Percentiles rank a stretch among this genome's conserved stretches.
Conservation (phyloP, 352 stramenopile genomes). For the Pythium rhizo-oryzae region DNA sequence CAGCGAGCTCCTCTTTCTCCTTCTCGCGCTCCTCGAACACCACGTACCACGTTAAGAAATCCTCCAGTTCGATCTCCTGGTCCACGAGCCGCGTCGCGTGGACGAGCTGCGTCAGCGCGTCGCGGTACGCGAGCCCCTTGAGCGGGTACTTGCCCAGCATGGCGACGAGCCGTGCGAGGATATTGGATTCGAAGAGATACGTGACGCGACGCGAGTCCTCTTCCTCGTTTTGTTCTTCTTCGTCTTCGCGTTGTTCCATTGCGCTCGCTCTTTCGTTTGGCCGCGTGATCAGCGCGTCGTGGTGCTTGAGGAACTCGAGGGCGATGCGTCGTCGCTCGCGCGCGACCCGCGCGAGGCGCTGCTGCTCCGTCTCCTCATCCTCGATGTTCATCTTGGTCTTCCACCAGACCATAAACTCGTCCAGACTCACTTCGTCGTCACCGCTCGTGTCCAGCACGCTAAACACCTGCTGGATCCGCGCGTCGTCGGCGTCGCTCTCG, state of each 20-base stretch:
- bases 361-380: slow-evolving; percentile 44
- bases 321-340: slow-evolving; percentile 24
- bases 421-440: slow-evolving; percentile 61
- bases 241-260: neutral
- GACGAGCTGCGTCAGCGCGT: slow-evolving; percentile 52
- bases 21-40: slow-evolving; percentile 45
- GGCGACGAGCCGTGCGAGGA: slow-evolving; percentile 52
- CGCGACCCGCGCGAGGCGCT: slow-evolving; percentile 31
- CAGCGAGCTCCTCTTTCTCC: slow-evolving; percentile 50
- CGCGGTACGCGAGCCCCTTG: slow-evolving; percentile 50
- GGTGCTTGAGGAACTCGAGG: slow-evolving; percentile 49
- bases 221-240: neutral
- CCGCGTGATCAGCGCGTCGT: slow-evolving; percentile 35
- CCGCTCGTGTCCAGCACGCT: slow-evolving; percentile 60
- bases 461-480: slow-evolving; percentile 57
- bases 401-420: slow-evolving; percentile 81
- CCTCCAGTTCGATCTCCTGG: slow-evolving; percentile 50
- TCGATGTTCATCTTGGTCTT: slow-evolving; percentile 66
- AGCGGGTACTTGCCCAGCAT: slow-evolving; percentile 59
- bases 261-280: neutral
- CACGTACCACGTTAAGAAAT: slow-evolving; percentile 61
- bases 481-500: slow-evolving; percentile 30
- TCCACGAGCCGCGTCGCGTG: slow-evolving; percentile 21
- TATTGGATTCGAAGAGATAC: slow-evolving; percentile 57
- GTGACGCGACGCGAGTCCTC: slow-evolving; percentile 1